Conservation (phyloP, 106 monocot genomes). For the Xerophyta viscosa region DNA sequence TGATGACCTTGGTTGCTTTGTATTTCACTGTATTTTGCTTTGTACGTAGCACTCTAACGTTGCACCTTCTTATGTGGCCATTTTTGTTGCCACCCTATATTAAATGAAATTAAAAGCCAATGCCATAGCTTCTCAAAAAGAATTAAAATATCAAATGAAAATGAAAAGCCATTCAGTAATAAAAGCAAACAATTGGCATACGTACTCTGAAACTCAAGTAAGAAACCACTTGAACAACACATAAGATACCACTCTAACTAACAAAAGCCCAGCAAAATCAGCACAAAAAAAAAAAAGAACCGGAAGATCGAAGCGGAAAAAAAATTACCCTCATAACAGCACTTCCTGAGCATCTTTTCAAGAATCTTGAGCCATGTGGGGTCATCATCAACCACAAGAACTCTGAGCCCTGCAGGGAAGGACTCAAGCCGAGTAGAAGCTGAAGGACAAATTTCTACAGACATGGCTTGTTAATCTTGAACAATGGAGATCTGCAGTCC, state of each 20-base stretch:
- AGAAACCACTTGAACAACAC: neutral
- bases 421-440: conserved; percentile 21
- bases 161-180: neutral
- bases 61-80: too few species aligned
- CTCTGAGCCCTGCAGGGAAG: conserved; percentile 53
- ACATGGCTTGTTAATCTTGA: too few species aligned
- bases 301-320: neutral
- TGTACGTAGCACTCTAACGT: too few species aligned
- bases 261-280: neutral
- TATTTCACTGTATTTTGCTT: too few species aligned
- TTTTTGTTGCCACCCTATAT: too few species aligned
- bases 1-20: too few species aligned
- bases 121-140: too few species aligned
- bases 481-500: too few species aligned
- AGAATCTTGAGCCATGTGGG: conserved; percentile 71
- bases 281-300: neutral
- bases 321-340: conserved; percentile 59
- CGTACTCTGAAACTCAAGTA: neutral
- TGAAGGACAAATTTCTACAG: neutral
- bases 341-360: conserved; percentile 74
- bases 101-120: too few species aligned
- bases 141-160: neutral
- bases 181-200: too few species aligned
- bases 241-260: conserved; percentile 1
- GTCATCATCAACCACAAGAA: conserved; percentile 67